These are phyloP conservation scores for Lentinus tigrinus DNA, from an alignment of 768 basidiomycete genomes.

Conservation along the genomic window DNA sequence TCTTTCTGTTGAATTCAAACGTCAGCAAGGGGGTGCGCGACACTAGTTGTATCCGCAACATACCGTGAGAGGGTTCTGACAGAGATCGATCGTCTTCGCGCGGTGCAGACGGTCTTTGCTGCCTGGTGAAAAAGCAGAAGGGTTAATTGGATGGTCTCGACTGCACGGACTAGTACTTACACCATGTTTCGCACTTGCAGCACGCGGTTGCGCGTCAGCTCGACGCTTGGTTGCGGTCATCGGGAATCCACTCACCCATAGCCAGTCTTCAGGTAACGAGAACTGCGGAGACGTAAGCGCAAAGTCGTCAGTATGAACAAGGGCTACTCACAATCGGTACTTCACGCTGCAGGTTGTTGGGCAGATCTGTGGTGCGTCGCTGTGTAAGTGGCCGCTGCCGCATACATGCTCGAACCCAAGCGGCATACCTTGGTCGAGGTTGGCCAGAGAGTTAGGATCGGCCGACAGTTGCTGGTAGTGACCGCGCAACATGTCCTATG, in stretches of 20 bases:
- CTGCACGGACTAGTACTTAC: conserved; percentile 42
- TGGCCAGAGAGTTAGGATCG: conserved; percentile 91
- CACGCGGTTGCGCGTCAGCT: not conserved
- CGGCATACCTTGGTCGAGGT: conserved; percentile 82
- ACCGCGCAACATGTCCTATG: conserved; percentile 81
- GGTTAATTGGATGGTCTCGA: not conserved
- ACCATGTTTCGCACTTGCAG: conserved; percentile 95
- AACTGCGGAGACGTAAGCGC: conserved; percentile 44
- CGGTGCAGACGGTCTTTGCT: conserved; percentile 80
- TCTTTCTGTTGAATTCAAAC: conserved; percentile 71
- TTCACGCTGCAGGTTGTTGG: conserved; percentile 89
- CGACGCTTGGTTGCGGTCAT: not conserved
- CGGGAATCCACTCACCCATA: conserved; percentile 68
- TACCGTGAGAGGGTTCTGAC: conserved; percentile 94
- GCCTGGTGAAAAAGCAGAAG: conserved; percentile 39
- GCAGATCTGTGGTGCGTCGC: conserved; percentile 63
- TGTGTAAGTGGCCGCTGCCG: not conserved
- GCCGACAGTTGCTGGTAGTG: conserved; percentile 93
- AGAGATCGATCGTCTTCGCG: conserved; percentile 91
- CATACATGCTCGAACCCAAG: not conserved
- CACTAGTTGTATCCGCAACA: conserved; percentile 23
- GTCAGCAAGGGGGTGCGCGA: not conserved
- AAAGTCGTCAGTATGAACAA: not conserved
- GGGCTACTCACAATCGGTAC: conserved; percentile 81
- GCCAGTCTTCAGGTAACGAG: conserved; percentile 90